Percentiles rank a stretch among this genome's conserved stretches.
Conservation (phyloP, 225 moss, liverwort and hornwort species). For the Pseudoscleropodium purum region DNA sequence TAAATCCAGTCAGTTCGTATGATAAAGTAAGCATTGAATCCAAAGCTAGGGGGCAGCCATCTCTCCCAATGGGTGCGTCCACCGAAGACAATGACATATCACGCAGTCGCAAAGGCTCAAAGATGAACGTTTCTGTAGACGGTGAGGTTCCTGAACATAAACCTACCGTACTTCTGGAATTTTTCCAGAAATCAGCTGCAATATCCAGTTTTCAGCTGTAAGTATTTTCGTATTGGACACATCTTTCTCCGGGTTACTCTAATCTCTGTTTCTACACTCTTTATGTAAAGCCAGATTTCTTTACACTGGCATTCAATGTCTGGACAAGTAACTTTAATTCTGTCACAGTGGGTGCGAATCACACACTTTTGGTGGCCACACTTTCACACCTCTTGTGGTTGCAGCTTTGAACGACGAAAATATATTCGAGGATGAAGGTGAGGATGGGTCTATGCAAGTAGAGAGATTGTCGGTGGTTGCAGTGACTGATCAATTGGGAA, state of each 20-base stretch:
- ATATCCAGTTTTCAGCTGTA: neutral
- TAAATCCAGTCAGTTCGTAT: constrained; percentile 18
- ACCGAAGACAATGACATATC: neutral
- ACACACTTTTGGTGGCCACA: neutral
- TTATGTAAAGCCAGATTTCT: neutral
- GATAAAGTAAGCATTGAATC: neutral
- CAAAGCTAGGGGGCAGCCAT: neutral
- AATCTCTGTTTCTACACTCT: neutral
- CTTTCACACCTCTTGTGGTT: neutral
- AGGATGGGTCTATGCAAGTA: neutral
- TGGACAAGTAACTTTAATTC: neutral
- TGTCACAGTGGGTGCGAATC: neutral
- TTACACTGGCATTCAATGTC: neutral
- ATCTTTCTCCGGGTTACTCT: neutral
- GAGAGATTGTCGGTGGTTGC: neutral
- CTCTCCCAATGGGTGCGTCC: neutral
- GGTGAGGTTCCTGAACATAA: neutral
- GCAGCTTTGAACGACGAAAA: neutral
- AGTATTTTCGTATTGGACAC: neutral
- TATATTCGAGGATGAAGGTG: neutral
- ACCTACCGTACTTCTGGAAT: neutral
- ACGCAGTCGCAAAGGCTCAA: neutral
- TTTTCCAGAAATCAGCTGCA: neutral
- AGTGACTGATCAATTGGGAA: neutral
- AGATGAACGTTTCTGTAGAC: neutral